phyloP scores from a whole-genome alignment of 371 early-diverging fungal genomes.

The Phascolomyces articulosus region DNA sequence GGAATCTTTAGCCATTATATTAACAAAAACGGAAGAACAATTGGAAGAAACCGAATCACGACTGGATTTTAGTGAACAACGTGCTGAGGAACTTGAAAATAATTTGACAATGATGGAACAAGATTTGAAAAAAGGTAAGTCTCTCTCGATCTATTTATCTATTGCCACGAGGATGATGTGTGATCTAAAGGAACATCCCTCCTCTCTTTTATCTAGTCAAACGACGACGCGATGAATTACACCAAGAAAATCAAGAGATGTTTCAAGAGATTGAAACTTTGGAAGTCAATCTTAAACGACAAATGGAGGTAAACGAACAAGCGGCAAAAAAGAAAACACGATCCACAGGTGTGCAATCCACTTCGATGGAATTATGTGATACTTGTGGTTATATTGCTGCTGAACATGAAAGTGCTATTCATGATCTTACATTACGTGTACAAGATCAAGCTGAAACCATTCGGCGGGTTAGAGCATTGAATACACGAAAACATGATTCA shows the following conservation, averaged over 20 bases:
- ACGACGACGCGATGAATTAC: background rate
- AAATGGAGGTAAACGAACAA: background rate
- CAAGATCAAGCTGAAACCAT: conserved; percentile 4
- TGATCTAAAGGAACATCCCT: background rate
- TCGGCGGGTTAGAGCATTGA: background rate
- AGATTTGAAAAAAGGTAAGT: conserved; percentile 2
- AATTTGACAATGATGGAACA: background rate
- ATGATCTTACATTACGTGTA: conserved; percentile 1
- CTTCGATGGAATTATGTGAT: background rate
- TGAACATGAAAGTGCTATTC: background rate
- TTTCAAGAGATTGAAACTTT: background rate
- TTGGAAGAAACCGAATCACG: background rate
- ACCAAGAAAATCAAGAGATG: background rate
- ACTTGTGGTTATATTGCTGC: conserved; percentile 3
- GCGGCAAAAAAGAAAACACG: background rate
- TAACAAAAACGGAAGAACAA: background rate
- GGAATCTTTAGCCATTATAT: background rate
- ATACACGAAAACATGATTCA: background rate
- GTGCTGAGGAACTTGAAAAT: background rate
- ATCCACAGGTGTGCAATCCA: background rate
- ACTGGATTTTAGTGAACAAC: background rate
- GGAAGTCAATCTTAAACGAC: background rate
- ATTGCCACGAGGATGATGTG: too few species aligned
- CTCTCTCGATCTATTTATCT: too few species aligned
- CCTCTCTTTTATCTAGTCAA: background rate